These are phyloP conservation scores for Triangularia setosa DNA, from an alignment of 2,329 filamentous ascomycete species.

Conservation along the genomic window DNA sequence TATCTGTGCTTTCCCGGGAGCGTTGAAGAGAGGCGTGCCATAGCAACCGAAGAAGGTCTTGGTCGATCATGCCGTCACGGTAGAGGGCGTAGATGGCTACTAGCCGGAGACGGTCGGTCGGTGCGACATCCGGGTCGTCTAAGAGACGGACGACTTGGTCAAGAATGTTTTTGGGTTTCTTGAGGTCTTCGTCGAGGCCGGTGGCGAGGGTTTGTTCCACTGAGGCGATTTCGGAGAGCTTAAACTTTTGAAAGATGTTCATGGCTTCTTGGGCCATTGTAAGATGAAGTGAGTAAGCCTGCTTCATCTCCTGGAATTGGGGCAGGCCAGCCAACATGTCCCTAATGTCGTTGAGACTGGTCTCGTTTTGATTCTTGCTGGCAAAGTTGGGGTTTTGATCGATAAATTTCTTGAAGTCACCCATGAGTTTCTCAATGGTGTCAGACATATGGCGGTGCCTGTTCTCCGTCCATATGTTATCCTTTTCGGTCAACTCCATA, in stretches of 20 bases:
- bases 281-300: constrained; percentile 88
- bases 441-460: constrained; percentile 97
- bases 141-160: constrained; percentile 83
- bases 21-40: constrained; percentile 76
- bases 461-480: constrained; percentile 93
- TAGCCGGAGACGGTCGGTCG: constrained; percentile 75
- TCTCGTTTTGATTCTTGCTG: constrained; percentile 63
- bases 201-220: constrained; percentile 90
- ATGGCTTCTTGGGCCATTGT: constrained; percentile 98
- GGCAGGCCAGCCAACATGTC: constrained; percentile 95
- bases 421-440: constrained; percentile 87
- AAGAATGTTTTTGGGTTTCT: constrained; percentile 83
- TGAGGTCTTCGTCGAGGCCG: constrained; percentile 86
- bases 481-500: constrained; percentile 84
- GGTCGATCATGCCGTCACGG: constrained; percentile 75
- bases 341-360: constrained; percentile 84
- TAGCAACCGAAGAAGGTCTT: constrained; percentile 80
- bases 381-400: constrained; percentile 90
- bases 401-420: constrained; percentile 89
- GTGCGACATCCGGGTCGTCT: constrained; percentile 72
- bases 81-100: constrained; percentile 84
- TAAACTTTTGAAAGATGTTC: constrained; percentile 82
- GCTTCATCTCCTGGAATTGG: constrained; percentile 93
- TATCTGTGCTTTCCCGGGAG: constrained; percentile 49
- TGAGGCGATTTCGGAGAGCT: constrained; percentile 80